phyloP scores from a whole-genome alignment of 257 asterid species.

The Fraxinus excelsior region DNA sequence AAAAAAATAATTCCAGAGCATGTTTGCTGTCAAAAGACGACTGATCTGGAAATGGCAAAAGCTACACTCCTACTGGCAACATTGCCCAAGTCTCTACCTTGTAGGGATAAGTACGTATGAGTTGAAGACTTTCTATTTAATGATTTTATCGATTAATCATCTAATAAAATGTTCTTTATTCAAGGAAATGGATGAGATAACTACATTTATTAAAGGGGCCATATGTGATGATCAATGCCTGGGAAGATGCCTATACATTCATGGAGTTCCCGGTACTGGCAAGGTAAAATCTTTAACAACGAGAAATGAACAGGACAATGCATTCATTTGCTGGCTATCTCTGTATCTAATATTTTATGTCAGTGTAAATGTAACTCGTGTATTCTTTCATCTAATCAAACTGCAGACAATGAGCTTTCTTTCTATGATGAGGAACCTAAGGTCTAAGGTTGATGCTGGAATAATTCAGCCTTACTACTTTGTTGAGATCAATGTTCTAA shows the following conservation, averaged over 20 bases:
- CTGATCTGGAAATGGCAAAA: constrained; percentile 89
- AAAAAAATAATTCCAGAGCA: constrained; percentile 88
- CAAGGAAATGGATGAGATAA: constrained; percentile 94
- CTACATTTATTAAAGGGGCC: constrained; percentile 82
- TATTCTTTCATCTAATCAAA: constrained; percentile 29
- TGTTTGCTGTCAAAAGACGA: constrained; percentile 77
- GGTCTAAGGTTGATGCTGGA: constrained; percentile 85
- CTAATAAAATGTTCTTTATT: constrained; percentile 27
- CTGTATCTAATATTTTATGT: neutral
- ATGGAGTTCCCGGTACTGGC: constrained; percentile 99
- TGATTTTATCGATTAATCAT: constrained; percentile 18
- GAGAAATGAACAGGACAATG: constrained; percentile 10
- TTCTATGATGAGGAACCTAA: constrained; percentile 79
- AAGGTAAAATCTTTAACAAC: constrained; percentile 52
- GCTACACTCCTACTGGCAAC: constrained; percentile 85
- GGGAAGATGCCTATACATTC: constrained; percentile 91
- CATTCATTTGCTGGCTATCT: constrained; percentile 14
- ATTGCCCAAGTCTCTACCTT: constrained; percentile 85
- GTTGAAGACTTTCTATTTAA: constrained; percentile 2
- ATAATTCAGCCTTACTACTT: constrained; percentile 75
- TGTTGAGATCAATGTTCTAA: constrained; percentile 94
- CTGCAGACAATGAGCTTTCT: constrained; percentile 96
- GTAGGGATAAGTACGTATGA: constrained; percentile 76
- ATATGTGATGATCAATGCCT: constrained; percentile 88
- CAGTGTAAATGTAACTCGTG: constrained; percentile 16